Evolutionary conservation across 257 asterid species (phyloP).

Genomic region (Thymus mandschuricus): DNA sequence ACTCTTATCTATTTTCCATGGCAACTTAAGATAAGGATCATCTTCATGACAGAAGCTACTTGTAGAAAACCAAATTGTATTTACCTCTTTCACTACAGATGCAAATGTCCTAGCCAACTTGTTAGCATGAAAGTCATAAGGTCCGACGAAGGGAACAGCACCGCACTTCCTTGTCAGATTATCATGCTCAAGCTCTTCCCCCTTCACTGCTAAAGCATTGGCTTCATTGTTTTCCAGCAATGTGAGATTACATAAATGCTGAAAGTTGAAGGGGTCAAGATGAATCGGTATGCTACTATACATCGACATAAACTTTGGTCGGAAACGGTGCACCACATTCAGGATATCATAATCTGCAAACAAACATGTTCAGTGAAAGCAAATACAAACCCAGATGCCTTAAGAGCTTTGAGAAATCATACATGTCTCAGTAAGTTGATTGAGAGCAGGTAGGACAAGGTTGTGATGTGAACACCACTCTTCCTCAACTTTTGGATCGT

Average conservation of each 20-base stretch:
- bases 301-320: conserved; percentile 65
- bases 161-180: conserved; percentile 49
- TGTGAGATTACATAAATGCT: conserved; percentile 55
- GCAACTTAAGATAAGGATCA: conserved; percentile 28
- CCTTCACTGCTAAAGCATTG: conserved; percentile 44
- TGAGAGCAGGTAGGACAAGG: conserved; percentile 81
- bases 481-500: conserved; percentile 60
- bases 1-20: conserved; percentile 65
- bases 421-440: conserved; percentile 79
- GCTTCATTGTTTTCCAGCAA: conserved; percentile 37
- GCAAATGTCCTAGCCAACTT: conserved; percentile 65
- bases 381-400: conserved; percentile 17
- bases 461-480: conserved; percentile 89
- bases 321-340: conserved; percentile 69
- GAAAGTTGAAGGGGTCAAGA: conserved; percentile 49
- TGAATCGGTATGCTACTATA: conserved; percentile 55
- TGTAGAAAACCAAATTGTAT: conserved; percentile 28
- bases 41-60: conserved; percentile 32
- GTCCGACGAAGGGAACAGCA: conserved; percentile 68
- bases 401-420: conserved; percentile 35
- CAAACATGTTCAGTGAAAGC: conserved; percentile 25
- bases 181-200: conserved; percentile 49
- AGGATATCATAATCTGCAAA: conserved; percentile 90
- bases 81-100: conserved; percentile 77
- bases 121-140: conserved; percentile 53